phyloP scores from a whole-genome alignment of 306 rosid species.

The Chamaecrista fasciculata region DNA sequence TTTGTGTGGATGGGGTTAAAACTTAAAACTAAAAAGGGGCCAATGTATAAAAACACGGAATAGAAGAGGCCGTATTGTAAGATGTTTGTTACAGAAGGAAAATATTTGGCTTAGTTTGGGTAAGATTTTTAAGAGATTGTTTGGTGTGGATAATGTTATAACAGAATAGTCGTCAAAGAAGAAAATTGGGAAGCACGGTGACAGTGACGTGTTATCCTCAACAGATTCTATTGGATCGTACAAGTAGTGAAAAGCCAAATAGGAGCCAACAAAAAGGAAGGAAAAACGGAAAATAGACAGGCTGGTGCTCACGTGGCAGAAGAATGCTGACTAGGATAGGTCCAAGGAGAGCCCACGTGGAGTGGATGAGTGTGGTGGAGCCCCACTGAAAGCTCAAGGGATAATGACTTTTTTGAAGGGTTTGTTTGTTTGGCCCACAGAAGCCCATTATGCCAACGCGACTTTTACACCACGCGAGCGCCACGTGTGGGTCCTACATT shows the following conservation, averaged over 20 bases:
- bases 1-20: not conserved
- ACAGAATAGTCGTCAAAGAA: not conserved
- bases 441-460: slow-evolving; percentile 63
- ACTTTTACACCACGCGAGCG: slow-evolving; percentile 25
- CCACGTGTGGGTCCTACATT: slow-evolving; percentile 43
- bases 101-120: not conserved
- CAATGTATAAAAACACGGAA: not conserved
- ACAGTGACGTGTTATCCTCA: slow-evolving; percentile 34
- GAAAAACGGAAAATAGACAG: too few species aligned
- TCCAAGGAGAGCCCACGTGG: slow-evolving; percentile 30
- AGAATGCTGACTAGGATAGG: slow-evolving; percentile 34
- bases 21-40: not conserved
- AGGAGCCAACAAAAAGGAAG: too few species aligned
- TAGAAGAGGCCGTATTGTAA: not conserved
- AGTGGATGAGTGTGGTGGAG: slow-evolving; percentile 16
- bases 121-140: not conserved
- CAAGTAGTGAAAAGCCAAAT: too few species aligned
- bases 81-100: not conserved
- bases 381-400: slow-evolving; percentile 38
- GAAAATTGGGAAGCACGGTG: slow-evolving; percentile 23
- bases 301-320: slow-evolving; percentile 21
- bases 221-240: slow-evolving; percentile 37
- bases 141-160: not conserved
- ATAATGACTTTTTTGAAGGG: slow-evolving; percentile 31
- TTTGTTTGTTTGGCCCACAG: slow-evolving; percentile 49